A percentile compares a stretch with the other conserved stretches of the same genome.
Conservation (phyloP, 768 basidiomycete genomes). For the Pisolithus orientalis region DNA sequence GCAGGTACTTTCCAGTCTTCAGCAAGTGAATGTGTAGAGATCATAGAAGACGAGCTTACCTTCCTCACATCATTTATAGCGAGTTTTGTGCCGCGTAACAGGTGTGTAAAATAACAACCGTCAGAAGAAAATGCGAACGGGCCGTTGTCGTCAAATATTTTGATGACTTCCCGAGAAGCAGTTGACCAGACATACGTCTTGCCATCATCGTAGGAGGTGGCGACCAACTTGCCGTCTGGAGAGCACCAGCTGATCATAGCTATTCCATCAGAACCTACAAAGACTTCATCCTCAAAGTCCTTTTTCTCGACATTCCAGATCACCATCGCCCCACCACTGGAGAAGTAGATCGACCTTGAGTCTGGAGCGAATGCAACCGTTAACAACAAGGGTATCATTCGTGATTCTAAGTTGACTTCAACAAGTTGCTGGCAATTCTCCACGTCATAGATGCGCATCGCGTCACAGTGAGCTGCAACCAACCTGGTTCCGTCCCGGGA, state of each 20-base stretch:
- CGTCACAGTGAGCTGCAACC: background rate
- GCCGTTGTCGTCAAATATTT: constrained; percentile 68
- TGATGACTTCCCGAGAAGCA: background rate
- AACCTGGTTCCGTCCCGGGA: constrained; percentile 4
- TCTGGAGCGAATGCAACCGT: constrained; percentile 8
- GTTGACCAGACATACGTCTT: constrained; percentile 10
- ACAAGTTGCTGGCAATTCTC: background rate
- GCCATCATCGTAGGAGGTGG: constrained; percentile 5
- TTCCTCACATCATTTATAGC: background rate
- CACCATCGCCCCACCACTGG: constrained; percentile 4
- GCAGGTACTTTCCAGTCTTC: background rate
- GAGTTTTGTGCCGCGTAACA: background rate
- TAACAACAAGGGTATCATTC: background rate
- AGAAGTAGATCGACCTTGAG: constrained; percentile 6
- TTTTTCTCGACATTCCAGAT: constrained; percentile 10
- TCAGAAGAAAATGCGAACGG: constrained; percentile 1
- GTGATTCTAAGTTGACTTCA: background rate
- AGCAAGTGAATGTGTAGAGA: background rate
- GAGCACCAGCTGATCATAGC: constrained; percentile 9
- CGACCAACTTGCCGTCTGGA: constrained; percentile 6
- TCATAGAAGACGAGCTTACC: background rate
- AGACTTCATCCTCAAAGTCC: constrained; percentile 2
- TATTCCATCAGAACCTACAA: background rate
- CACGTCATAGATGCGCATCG: background rate
- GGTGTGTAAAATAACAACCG: background rate